phyloP scores from a whole-genome alignment of 106 monocot genomes.

The Apostasia shenzhenica region DNA sequence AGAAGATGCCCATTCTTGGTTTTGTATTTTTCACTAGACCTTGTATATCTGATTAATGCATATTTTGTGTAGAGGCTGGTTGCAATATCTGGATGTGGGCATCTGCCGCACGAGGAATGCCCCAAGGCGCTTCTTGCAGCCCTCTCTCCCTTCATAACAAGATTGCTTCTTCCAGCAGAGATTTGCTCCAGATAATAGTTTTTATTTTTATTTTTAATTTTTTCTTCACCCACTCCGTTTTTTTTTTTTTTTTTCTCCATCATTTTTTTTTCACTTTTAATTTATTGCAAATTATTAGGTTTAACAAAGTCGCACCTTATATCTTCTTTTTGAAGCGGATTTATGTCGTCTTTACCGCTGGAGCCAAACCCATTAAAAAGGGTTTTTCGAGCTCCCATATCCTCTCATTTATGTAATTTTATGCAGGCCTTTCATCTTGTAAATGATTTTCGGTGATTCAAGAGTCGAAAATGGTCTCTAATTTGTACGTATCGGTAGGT shows the following conservation, averaged over 20 bases:
- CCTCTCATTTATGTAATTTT: no score
- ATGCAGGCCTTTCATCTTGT: no score
- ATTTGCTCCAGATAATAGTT: slow-evolving; percentile 33
- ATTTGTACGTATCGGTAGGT: no score
- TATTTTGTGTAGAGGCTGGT: slow-evolving; percentile 64
- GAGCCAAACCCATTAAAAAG: slow-evolving; percentile 54
- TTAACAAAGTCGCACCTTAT: slow-evolving; percentile 27
- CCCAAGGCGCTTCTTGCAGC: slow-evolving; percentile 86
- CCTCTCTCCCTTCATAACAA: slow-evolving; percentile 66
- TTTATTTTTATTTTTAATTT: neutral
- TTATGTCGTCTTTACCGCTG: slow-evolving; percentile 9
- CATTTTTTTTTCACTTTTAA: slow-evolving; percentile 2
- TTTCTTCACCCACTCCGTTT: neutral
- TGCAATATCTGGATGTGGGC: slow-evolving; percentile 85
- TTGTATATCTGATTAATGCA: no score
- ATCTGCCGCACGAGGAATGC: slow-evolving; percentile 95
- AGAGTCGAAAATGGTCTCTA: no score
- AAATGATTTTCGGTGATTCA: no score
- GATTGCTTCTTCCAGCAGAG: slow-evolving; percentile 44
- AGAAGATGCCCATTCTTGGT: no score
- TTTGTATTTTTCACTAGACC: no score
- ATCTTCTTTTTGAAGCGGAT: neutral
- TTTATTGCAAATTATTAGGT: neutral
- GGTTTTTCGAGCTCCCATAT: slow-evolving; percentile 65
- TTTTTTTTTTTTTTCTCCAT: neutral